Evolutionary conservation across 495 filamentous ascomycete genomes (phyloP).

Genomic region (Haplographium delicatum): DNA sequence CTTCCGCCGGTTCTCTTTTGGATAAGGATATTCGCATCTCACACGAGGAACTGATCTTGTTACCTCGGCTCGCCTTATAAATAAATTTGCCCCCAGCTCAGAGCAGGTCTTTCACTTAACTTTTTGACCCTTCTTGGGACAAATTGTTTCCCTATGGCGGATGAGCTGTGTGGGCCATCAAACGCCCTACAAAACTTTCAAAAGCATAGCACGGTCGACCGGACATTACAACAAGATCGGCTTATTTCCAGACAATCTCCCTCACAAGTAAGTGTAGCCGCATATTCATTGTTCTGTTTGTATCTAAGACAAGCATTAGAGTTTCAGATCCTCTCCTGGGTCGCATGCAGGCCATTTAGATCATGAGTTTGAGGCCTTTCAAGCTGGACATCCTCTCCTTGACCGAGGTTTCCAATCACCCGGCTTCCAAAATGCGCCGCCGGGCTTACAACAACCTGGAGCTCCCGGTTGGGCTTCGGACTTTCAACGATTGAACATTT

Average conservation of each 20-base stretch:
- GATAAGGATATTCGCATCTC: too few species aligned
- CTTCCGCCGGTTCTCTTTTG: constrained; percentile 2
- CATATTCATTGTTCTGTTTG: neutral
- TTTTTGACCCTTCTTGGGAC: neutral
- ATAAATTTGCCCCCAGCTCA: neutral
- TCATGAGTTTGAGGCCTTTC: constrained; percentile 67
- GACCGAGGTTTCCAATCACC: constrained; percentile 11
- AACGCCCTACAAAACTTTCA: constrained; percentile 83
- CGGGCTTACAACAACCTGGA: constrained; percentile 11
- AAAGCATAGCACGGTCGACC: constrained; percentile 72
- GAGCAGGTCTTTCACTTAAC: neutral
- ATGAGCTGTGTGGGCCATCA: constrained; percentile 82
- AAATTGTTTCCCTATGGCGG: constrained; percentile 55
- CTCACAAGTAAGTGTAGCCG: constrained; percentile 42
- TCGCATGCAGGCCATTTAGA: constrained; percentile 53
- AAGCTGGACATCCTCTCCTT: constrained; percentile 44
- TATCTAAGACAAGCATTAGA: constrained; percentile 33
- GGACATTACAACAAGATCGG: constrained; percentile 82
- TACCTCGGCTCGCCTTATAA: constrained; percentile 15
- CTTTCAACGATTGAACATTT: constrained; percentile 30
- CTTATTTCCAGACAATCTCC: constrained; percentile 48
- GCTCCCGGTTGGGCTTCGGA: constrained; percentile 27
- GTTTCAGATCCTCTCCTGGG: constrained; percentile 55
- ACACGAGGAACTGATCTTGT: too few species aligned
- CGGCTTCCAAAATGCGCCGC: constrained; percentile 11